Percentiles rank a stretch among this genome's conserved stretches.
These are phyloP conservation scores for Tetrahymena malaccensis DNA, from an alignment of 73 alveolate genomes.

Conservation along the genomic window DNA sequence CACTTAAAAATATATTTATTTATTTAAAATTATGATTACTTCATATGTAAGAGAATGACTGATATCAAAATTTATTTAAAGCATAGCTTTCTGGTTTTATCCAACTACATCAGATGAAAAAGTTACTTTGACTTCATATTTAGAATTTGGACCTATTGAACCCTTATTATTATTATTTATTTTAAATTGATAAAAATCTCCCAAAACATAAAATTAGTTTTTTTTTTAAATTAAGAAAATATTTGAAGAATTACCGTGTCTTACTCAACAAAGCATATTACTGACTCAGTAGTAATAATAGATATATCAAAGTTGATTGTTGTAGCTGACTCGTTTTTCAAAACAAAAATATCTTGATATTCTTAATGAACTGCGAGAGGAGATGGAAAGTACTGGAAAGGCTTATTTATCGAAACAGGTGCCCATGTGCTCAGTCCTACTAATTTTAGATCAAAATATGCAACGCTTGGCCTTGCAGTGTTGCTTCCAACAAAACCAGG, in stretches of 20 bases:
- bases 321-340: neutral
- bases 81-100: conserved; percentile 42
- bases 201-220: neutral
- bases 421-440: neutral
- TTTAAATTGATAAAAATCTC: neutral
- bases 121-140: neutral
- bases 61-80: conserved; percentile 44
- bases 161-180: neutral
- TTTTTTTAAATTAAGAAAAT: neutral
- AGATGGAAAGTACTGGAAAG: neutral
- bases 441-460: neutral
- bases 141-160: neutral
- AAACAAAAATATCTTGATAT: neutral
- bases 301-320: neutral
- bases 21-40: neutral
- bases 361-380: neutral
- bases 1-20: too few relatives aligned
- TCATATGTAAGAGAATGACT: conserved; percentile 40
- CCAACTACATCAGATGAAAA: conserved; percentile 1
- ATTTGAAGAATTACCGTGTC: neutral
- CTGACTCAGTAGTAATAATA: neutral
- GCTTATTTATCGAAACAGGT: neutral
- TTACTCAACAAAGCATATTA: neutral
- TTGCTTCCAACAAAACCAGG: neutral
- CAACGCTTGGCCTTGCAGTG: neutral